Evolutionary conservation across 805 yeast species (phyloP).

Genomic region (Ogataea philodendri): DNA sequence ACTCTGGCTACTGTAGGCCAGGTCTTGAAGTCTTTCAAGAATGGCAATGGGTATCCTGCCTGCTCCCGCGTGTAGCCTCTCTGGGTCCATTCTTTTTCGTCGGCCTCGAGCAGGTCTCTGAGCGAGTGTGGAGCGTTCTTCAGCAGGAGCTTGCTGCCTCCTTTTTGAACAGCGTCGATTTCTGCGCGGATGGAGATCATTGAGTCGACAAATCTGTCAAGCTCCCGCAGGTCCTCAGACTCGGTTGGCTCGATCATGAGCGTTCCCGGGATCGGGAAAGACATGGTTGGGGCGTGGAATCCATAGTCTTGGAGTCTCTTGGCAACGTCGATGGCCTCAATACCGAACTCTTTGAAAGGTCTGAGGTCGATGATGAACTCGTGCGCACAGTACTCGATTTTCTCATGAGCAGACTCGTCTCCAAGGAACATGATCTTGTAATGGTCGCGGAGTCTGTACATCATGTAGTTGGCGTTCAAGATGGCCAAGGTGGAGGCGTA

Average conservation of each 20-base stretch:
- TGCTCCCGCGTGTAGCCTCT: constrained; percentile 90
- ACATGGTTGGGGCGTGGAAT: constrained; percentile 98
- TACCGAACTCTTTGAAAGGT: constrained; percentile 72
- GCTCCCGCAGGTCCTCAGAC: constrained; percentile 82
- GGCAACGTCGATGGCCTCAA: constrained; percentile 96
- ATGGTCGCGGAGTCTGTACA: constrained; percentile 65
- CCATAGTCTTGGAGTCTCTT: constrained; percentile 97
- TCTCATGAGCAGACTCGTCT: constrained; percentile 27
- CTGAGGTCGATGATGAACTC: constrained; percentile 93
- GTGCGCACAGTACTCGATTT: constrained; percentile 83
- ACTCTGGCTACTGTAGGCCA: constrained; percentile 96
- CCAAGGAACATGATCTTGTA: constrained; percentile 77
- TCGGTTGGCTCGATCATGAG: constrained; percentile 98
- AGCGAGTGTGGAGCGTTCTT: constrained; percentile 92
- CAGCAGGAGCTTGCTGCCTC: constrained; percentile 63
- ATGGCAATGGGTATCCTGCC: constrained; percentile 90
- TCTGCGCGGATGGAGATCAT: constrained; percentile 80
- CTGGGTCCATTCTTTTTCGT: constrained; percentile 66
- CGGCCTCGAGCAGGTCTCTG: constrained; percentile 64
- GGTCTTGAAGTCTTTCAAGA: constrained; percentile 69
- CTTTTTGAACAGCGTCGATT: constrained; percentile 67
- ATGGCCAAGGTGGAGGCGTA: constrained; percentile 88
- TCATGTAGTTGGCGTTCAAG: constrained; percentile 95
- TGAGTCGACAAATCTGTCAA: constrained; percentile 87
- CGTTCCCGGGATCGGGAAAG: constrained; percentile 98